phyloP scores from a whole-genome alignment of 768 basidiomycete species.

The Tricholoma terreum region DNA sequence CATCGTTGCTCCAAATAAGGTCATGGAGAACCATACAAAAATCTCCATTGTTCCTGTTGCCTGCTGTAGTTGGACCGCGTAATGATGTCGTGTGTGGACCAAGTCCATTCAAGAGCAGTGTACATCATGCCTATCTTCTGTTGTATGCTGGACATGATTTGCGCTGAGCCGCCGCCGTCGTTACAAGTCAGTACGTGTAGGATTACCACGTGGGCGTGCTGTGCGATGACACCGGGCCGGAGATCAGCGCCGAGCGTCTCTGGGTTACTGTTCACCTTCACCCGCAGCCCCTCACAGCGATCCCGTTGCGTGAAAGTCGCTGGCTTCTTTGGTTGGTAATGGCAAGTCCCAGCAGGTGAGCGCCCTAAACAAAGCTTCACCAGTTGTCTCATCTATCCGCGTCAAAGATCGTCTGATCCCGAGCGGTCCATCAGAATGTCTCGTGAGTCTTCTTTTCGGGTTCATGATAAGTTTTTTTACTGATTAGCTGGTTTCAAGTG shows the following conservation, averaged over 20 bases:
- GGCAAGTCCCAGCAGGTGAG: conserved; percentile 34
- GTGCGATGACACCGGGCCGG: neutral
- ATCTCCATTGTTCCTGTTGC: neutral
- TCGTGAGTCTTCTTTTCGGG: conserved; percentile 31
- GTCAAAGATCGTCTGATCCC: conserved; percentile 42
- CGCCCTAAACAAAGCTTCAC: neutral
- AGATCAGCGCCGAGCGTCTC: neutral
- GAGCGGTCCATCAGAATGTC: conserved; percentile 49
- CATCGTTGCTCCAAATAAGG: neutral
- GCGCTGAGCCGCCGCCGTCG: too few species aligned
- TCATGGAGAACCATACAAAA: neutral
- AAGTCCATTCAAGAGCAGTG: too few species aligned
- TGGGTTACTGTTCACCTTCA: too few species aligned
- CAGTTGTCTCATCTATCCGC: conserved; percentile 8
- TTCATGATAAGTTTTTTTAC: neutral
- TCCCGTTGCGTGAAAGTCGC: conserved; percentile 1
- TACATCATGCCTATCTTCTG: too few species aligned
- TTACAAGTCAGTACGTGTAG: too few species aligned
- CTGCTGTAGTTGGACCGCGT: neutral
- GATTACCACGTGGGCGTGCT: neutral
- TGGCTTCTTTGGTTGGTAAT: neutral
- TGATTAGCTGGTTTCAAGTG: conserved; percentile 41
- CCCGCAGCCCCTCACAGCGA: neutral
- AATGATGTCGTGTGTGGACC: too few species aligned
- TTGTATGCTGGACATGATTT: too few species aligned